These are phyloP conservation scores for Rhizopogon rudus DNA, from an alignment of 768 basidiomycete genomes.

Conservation along the genomic window DNA sequence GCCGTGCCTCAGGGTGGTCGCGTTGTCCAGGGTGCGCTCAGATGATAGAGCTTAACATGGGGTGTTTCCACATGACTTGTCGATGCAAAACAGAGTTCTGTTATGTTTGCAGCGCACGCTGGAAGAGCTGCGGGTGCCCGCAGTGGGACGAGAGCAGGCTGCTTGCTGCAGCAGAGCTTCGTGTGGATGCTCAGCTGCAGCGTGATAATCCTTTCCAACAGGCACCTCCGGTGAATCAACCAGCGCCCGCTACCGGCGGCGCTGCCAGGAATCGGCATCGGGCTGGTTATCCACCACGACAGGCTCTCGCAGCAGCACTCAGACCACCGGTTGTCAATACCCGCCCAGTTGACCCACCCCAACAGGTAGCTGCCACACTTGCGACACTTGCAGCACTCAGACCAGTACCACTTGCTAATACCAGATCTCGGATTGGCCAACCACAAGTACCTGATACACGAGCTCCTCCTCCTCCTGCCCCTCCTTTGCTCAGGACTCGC, in stretches of 20 bases:
- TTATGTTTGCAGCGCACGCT: constrained; percentile 45
- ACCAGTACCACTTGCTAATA: too few species aligned
- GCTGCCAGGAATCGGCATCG: neutral
- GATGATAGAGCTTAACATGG: constrained; percentile 32
- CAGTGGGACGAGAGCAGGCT: constrained; percentile 57
- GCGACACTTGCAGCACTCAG: too few species aligned
- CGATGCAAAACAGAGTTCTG: constrained; percentile 35
- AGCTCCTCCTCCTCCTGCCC: too few species aligned
- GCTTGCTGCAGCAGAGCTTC: constrained; percentile 28
- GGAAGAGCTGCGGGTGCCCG: constrained; percentile 62
- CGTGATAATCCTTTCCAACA: constrained; percentile 22
- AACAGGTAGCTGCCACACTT: too few species aligned
- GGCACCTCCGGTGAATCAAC: neutral
- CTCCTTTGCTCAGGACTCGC: too few species aligned
- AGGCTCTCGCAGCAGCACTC: neutral
- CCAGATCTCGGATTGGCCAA: too few species aligned
- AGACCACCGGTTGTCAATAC: too few species aligned
- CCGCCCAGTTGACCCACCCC: too few species aligned
- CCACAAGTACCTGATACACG: too few species aligned
- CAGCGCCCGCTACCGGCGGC: neutral
- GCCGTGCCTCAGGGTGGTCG: constrained; percentile 20
- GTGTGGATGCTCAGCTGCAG: constrained; percentile 35
- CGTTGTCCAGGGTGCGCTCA: too few species aligned
- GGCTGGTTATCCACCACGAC: too few species aligned
- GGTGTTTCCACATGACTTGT: constrained; percentile 39